phyloP scores from a whole-genome alignment of 139 green algal species.

The Coelastrella sp. region DNA sequence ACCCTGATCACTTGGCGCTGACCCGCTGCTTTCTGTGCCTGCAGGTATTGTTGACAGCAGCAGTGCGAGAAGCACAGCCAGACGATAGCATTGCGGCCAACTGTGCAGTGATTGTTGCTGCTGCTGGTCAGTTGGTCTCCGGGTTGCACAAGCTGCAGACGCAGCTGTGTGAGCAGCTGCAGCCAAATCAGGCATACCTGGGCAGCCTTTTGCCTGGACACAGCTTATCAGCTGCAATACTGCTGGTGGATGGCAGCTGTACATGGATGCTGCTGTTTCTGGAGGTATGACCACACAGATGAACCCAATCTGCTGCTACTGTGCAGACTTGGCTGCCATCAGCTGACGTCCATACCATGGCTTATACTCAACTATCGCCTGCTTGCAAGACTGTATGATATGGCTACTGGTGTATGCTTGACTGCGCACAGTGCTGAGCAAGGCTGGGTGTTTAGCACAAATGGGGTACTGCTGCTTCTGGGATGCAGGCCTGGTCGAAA shows the following conservation, averaged over 20 bases:
- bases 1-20: not conserved
- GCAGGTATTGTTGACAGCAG: not conserved
- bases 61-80: not conserved
- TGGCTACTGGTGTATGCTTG: no score
- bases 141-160: not conserved
- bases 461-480: not conserved
- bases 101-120: not conserved
- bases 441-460: not conserved
- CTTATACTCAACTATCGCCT: no score
- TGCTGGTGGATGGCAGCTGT: slow-evolving; percentile 10
- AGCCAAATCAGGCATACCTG: not conserved
- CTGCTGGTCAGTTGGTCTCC: not conserved
- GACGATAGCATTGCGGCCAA: not conserved
- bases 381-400: no score
- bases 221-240: slow-evolving; percentile 21
- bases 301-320: not conserved
- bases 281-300: slow-evolving; percentile 19
- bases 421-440: not conserved
- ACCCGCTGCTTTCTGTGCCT: no score
- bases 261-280: not conserved
- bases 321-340: not conserved
- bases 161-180: not conserved
- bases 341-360: not conserved
- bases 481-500: slow-evolving; percentile 29
- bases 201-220: slow-evolving; percentile 18